Evolutionary conservation across 2,329 filamentous ascomycete species (phyloP).

Genomic region (Colletotrichum liaoningense): DNA sequence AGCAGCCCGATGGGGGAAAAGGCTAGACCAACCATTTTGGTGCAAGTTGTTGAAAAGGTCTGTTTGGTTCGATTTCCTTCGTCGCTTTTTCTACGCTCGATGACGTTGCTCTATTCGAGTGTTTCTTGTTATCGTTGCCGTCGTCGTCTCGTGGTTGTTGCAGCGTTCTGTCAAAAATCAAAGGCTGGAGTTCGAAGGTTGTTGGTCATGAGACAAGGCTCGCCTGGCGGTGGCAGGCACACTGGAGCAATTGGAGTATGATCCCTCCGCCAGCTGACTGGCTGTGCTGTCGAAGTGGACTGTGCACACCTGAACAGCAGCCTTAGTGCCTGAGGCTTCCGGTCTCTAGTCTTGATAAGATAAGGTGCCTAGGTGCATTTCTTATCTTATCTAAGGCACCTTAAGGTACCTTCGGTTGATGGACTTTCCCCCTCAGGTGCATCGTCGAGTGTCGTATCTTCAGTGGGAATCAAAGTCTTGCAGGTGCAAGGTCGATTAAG

Average conservation of each 20-base stretch:
- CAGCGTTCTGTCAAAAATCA: conserved; percentile 6
- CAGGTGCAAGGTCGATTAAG: neutral
- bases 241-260: conserved; percentile 3
- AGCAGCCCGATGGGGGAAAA: conserved; percentile 8
- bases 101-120: neutral
- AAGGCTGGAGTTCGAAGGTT: conserved; percentile 10
- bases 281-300: conserved; percentile 19
- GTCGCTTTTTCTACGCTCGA: neutral
- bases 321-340: neutral
- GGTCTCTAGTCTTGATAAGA: neutral
- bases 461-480: neutral
- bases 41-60: neutral
- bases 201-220: conserved; percentile 31
- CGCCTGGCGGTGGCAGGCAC: conserved; percentile 10
- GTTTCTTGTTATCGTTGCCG: neutral
- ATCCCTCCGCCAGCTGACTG: neutral
- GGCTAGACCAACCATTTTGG: conserved; percentile 32
- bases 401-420: too few species aligned
- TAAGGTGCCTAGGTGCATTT: neutral
- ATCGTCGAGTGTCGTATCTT: neutral
- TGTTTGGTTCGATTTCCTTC: conserved; percentile 9
- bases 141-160: neutral
- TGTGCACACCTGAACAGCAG: neutral
- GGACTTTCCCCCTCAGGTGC: neutral
- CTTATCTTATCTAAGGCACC: neutral